Percentiles rank a stretch among this genome's conserved stretches.
These are phyloP conservation scores for Trichoderma sp. DNA, from an alignment of 2,329 filamentous ascomycete genomes.

Conservation along the genomic window DNA sequence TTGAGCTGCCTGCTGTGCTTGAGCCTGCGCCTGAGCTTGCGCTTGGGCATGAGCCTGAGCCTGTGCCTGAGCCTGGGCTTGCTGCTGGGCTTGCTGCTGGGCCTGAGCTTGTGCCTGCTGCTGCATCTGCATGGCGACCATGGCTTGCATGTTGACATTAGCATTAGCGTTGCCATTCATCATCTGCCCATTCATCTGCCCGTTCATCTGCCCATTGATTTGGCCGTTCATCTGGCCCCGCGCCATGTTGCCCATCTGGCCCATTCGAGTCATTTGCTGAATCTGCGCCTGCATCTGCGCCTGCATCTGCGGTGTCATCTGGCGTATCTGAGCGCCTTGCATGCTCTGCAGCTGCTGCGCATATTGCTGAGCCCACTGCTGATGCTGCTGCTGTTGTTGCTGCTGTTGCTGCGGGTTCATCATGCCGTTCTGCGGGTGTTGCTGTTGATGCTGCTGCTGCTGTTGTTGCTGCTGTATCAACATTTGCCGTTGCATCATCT, in stretches of 20 bases:
- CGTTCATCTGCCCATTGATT: conserved; percentile 44
- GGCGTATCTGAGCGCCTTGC: conserved; percentile 41
- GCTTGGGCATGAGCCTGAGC: conserved; percentile 61
- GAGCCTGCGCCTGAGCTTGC: conserved; percentile 63
- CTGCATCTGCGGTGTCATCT: conserved; percentile 46
- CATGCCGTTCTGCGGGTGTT: conserved; percentile 44
- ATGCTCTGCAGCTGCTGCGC: conserved; percentile 48
- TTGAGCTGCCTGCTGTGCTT: conserved; percentile 37
- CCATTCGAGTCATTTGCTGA: conserved; percentile 45
- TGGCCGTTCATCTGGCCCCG: conserved; percentile 42
- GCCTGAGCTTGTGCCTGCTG: conserved; percentile 39
- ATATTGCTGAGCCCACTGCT: conserved; percentile 50
- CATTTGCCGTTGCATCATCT: conserved; percentile 44
- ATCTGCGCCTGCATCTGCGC: conserved; percentile 43
- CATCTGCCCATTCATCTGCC: conserved; percentile 45
- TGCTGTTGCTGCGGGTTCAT: conserved; percentile 47
- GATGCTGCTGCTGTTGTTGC: conserved; percentile 47
- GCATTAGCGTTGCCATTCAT: conserved; percentile 37
- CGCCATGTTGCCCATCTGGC: conserved; percentile 42
- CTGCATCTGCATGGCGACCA: conserved; percentile 43
- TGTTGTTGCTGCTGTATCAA: conserved; percentile 46
- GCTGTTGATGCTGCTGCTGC: conserved; percentile 38
- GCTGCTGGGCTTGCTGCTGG: conserved; percentile 44
- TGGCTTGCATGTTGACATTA: conserved; percentile 43
- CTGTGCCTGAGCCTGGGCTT: conserved; percentile 65